phyloP scores from a whole-genome alignment of 331 rosid species.

The Malus hybrid region DNA sequence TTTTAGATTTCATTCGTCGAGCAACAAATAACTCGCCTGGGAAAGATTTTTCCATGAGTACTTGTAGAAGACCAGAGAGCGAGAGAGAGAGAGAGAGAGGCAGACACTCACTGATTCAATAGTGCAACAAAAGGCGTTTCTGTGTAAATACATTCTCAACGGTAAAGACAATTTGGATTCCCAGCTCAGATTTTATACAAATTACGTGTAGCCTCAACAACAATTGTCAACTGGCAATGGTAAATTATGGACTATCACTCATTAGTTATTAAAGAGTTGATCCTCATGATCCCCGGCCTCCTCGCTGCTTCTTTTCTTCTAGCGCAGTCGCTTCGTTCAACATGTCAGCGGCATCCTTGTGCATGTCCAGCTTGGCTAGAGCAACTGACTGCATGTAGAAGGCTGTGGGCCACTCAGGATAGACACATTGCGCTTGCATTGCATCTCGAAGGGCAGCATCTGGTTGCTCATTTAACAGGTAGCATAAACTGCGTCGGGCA shows the following conservation, averaged over 20 bases:
- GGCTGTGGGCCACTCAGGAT: constrained; percentile 95
- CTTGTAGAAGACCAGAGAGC: background rate
- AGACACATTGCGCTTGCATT: constrained; percentile 92
- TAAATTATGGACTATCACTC: constrained; percentile 1
- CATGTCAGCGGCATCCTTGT: constrained; percentile 95
- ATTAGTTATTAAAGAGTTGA: background rate
- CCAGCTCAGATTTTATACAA: constrained; percentile 79
- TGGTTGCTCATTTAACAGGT: constrained; percentile 80
- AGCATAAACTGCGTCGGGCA: constrained; percentile 91
- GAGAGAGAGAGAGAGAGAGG: background rate
- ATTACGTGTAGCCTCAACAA: constrained; percentile 49
- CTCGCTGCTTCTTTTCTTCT: constrained; percentile 88
- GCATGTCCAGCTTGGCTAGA: constrained; percentile 92
- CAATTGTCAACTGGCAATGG: constrained; percentile 11
- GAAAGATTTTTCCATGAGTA: background rate
- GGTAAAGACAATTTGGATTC: constrained; percentile 37
- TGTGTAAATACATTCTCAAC: constrained; percentile 23
- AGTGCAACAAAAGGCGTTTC: constrained; percentile 3
- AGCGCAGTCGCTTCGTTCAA: constrained; percentile 77
- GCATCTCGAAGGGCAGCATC: constrained; percentile 97
- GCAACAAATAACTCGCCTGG: background rate
- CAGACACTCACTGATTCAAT: background rate
- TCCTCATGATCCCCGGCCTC: constrained; percentile 54
- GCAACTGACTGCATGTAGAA: constrained; percentile 99
- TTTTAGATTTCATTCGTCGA: background rate